Conservation (phyloP, 306 rosid genomes). For the Carpinus viminea region DNA sequence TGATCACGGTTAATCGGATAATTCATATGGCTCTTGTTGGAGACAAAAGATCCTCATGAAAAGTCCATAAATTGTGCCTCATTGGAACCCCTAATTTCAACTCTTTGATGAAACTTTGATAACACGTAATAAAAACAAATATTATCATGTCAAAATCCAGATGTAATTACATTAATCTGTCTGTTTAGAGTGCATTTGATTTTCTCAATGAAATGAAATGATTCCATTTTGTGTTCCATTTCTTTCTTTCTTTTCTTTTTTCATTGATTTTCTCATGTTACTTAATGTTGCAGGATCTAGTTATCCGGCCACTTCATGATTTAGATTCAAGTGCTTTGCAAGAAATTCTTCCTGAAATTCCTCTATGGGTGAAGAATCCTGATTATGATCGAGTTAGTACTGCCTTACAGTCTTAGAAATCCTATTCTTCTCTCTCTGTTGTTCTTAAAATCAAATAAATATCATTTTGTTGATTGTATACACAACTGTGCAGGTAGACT, state of each 20-base stretch:
- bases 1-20: neutral
- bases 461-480: slow-evolving; percentile 19
- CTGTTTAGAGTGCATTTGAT: neutral
- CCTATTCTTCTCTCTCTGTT: slow-evolving; percentile 1
- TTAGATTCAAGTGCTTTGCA: slow-evolving; percentile 68
- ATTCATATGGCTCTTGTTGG: neutral
- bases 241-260: neutral
- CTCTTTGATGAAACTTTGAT: neutral
- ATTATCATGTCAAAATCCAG: neutral
- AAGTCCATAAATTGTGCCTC: neutral
- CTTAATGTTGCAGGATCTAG: slow-evolving; percentile 62
- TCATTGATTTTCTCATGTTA: neutral
- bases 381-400: slow-evolving; percentile 83
- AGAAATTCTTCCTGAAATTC: slow-evolving; percentile 80
- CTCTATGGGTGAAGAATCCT: slow-evolving; percentile 82
- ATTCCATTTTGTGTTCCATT: neutral
- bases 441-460: neutral
- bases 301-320: slow-evolving; percentile 61
- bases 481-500: slow-evolving; percentile 66
- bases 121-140: neutral
- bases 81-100: neutral
- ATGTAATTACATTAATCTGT: neutral
- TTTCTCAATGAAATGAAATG: neutral
- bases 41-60: neutral
- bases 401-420: slow-evolving; percentile 5